Evolutionary conservation across 2,329 filamentous ascomycete species (phyloP).

Genomic region (Microdochium bolleyi): DNA sequence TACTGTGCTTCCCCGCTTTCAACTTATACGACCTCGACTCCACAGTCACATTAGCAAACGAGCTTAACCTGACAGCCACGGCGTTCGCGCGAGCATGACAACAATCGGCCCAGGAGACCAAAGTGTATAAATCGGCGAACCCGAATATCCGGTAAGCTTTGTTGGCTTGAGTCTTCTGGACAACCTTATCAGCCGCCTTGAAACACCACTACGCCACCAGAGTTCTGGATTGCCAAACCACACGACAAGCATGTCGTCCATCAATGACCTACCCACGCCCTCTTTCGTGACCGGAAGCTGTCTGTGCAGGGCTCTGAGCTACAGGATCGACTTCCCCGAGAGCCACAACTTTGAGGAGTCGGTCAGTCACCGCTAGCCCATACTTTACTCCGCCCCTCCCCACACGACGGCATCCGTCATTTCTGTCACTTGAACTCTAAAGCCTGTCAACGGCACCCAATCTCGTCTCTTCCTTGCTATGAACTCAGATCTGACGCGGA

Average conservation of each 20-base stretch:
- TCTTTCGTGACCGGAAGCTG: constrained; percentile 6
- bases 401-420: not conserved
- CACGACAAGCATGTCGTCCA: not conserved
- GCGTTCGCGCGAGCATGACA: too few species aligned
- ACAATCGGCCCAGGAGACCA: too few species aligned
- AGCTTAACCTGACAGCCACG: not conserved
- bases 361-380: constrained; percentile 1
- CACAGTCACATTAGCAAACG: not conserved
- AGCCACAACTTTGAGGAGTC: constrained; percentile 7
- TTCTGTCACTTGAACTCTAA: not conserved
- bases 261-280: not conserved
- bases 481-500: not conserved
- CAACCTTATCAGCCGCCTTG: too few species aligned
- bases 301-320: constrained; percentile 6
- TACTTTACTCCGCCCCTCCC: not conserved
- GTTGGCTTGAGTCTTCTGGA: too few species aligned
- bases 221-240: not conserved
- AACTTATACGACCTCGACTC: not conserved
- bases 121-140: too few species aligned
- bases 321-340: constrained; percentile 6
- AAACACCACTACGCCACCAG: too few species aligned
- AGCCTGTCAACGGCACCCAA: not conserved
- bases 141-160: too few species aligned
- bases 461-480: not conserved
- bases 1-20: not conserved